Evolutionary conservation across 2,329 filamentous ascomycete species (phyloP).

Genomic region (Niveomyces coronatus): DNA sequence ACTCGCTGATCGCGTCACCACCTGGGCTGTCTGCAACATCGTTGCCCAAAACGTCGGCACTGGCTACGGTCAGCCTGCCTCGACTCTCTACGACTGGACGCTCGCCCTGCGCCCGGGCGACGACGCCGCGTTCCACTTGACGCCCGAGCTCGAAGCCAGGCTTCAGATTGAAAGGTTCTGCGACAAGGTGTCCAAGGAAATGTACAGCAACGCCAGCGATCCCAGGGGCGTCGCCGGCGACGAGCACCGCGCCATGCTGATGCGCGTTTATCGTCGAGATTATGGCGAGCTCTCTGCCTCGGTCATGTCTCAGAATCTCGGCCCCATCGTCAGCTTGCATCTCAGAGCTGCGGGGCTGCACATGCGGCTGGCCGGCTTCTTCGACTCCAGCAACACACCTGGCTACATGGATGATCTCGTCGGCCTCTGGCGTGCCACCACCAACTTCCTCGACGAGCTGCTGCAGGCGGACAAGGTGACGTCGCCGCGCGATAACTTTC

Average conservation of each 20-base stretch:
- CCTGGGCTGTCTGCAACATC: conserved; percentile 79
- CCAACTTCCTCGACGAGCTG: conserved; percentile 57
- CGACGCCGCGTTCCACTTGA: conserved; percentile 47
- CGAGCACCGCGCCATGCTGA: conserved; percentile 55
- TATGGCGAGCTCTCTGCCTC: conserved; percentile 52
- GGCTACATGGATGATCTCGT: conserved; percentile 67
- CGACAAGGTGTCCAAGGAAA: conserved; percentile 67
- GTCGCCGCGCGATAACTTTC: conserved; percentile 33
- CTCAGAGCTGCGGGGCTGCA: conserved; percentile 65
- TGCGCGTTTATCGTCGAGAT: conserved; percentile 55
- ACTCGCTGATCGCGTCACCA: conserved; percentile 65
- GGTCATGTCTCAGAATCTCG: conserved; percentile 48
- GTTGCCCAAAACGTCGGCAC: conserved; percentile 75
- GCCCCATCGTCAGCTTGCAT: conserved; percentile 52
- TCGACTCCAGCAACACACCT: conserved; percentile 62
- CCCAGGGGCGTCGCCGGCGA: conserved; percentile 59
- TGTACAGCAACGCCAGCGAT: conserved; percentile 69
- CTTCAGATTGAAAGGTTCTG: conserved; percentile 65
- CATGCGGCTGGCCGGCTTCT: conserved; percentile 69
- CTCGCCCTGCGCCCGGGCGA: conserved; percentile 51
- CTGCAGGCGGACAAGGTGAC: conserved; percentile 41
- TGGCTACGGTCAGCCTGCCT: conserved; percentile 72
- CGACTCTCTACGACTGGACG: conserved; percentile 68
- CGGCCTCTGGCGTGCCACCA: conserved; percentile 63
- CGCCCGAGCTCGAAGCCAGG: conserved; percentile 53